These are phyloP conservation scores for Trichoderma erinaceum DNA, from an alignment of 495 filamentous ascomycete genomes.

Conservation along the genomic window DNA sequence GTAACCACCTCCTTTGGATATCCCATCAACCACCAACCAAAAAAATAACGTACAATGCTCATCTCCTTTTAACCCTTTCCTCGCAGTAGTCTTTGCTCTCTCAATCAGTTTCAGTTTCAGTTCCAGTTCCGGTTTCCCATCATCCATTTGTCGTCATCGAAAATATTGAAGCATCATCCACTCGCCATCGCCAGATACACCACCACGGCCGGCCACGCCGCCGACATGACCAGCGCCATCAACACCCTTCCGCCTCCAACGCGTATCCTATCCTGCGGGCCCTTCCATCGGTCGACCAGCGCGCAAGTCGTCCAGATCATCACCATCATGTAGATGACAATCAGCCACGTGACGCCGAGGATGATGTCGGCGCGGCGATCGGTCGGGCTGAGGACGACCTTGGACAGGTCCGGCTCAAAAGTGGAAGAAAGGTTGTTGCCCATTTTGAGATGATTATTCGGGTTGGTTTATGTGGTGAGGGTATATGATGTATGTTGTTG, in stretches of 20 bases:
- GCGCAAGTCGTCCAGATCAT: slow-evolving; percentile 30
- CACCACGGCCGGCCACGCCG: slow-evolving; percentile 16
- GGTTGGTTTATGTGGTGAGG: not conserved
- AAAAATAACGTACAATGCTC: not conserved
- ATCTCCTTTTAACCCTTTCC: not conserved
- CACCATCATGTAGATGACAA: slow-evolving; percentile 29
- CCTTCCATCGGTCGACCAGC: slow-evolving; percentile 31
- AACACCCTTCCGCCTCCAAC: slow-evolving; percentile 5
- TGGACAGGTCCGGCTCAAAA: slow-evolving; percentile 26
- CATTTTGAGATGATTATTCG: slow-evolving; percentile 21
- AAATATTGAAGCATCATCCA: not conserved
- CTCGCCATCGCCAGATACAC: not conserved
- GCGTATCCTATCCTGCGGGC: slow-evolving; percentile 24
- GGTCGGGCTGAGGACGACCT: slow-evolving; percentile 20
- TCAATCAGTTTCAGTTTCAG: not conserved
- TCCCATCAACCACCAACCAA: not conserved
- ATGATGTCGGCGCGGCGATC: slow-evolving; percentile 28
- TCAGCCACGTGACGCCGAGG: slow-evolving; percentile 28
- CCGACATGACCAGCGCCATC: slow-evolving; percentile 13
- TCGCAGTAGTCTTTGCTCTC: not conserved
- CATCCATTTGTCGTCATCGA: not conserved
- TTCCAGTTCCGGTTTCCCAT: not conserved
- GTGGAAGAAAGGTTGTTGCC: slow-evolving; percentile 29
- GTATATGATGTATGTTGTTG: not conserved
- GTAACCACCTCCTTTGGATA: not conserved